Percentiles rank a stretch among this genome's conserved stretches.
Conservation (phyloP, 345 rosid species). For the Citrus sinensis region DVS_A1.0 CM039167.1:4965001-4965500, state of each 20-base stretch:
- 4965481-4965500: not conserved
- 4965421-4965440: not conserved
- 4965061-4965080: conserved; percentile 9
- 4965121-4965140: not conserved
- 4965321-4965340: not conserved
- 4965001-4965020: not conserved
- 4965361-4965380: not conserved
- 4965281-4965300: not conserved
- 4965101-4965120: not conserved
- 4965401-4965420: not conserved
- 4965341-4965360: not conserved
- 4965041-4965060: conserved; percentile 9
- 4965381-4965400: not conserved
- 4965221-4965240: conserved; percentile 7
- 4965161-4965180: not conserved
- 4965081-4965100: not conserved
- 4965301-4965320: conserved; percentile 5
- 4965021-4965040: not conserved
- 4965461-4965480: too few relatives aligned
- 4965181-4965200: not conserved
- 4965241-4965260: conserved; percentile 15
- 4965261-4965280: not conserved
- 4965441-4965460: too few relatives aligned
- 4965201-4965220: not conserved
- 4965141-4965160: not conserved